Evolutionary conservation across 2,329 filamentous ascomycete species (phyloP).

Genomic region (Botryotinia calthae): DNA sequence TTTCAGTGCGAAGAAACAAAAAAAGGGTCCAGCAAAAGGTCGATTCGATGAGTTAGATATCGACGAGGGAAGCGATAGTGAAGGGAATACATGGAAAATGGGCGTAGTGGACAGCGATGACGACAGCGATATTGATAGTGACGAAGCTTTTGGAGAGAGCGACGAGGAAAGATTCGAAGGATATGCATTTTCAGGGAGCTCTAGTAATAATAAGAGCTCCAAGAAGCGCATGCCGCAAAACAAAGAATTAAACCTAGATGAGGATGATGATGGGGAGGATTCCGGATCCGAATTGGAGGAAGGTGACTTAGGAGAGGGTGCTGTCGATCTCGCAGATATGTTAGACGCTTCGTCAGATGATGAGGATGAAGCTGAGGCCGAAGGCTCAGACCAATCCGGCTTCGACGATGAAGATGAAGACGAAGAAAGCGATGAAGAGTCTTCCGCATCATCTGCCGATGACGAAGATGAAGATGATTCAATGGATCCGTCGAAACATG

Average conservation of each 20-base stretch:
- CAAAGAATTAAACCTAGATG: constrained; percentile 51
- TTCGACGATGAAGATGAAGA: constrained; percentile 47
- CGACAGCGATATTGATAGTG: constrained; percentile 67
- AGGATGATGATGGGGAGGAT: constrained; percentile 42
- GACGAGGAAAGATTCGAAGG: constrained; percentile 70
- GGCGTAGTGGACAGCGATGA: constrained; percentile 64
- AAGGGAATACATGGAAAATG: constrained; percentile 66
- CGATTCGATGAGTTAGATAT: constrained; percentile 46
- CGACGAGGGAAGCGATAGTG: constrained; percentile 63
- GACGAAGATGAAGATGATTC: constrained; percentile 44
- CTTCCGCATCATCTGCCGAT: constrained; percentile 48
- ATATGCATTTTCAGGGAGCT: constrained; percentile 61
- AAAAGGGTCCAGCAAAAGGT: constrained; percentile 33
- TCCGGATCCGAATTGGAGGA: constrained; percentile 57
- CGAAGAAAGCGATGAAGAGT: constrained; percentile 54
- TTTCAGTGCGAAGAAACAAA: constrained; percentile 39
- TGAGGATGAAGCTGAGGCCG: constrained; percentile 49
- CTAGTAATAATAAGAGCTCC: constrained; percentile 46
- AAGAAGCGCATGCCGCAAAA: constrained; percentile 48
- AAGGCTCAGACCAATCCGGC: constrained; percentile 42
- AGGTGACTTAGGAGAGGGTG: constrained; percentile 59
- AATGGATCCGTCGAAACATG: constrained; percentile 50
- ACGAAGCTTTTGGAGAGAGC: constrained; percentile 69
- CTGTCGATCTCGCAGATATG: constrained; percentile 32
- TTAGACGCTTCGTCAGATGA: constrained; percentile 62